These are phyloP conservation scores for Paramecium biaurelia DNA, from an alignment of 73 alveolate genomes.

Conservation along the genomic window DNA sequence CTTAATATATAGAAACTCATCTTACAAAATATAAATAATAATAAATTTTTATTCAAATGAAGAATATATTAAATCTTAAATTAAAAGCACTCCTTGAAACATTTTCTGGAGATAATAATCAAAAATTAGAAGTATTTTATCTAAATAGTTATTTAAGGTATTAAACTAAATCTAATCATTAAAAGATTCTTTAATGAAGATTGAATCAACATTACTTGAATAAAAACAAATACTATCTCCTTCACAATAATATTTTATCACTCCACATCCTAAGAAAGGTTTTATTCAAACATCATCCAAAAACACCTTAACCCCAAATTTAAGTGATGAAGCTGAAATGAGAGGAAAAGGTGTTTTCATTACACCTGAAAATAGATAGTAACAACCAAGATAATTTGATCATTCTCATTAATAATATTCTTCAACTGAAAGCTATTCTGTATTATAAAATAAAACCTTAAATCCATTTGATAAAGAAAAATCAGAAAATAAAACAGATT, in stretches of 20 bases:
- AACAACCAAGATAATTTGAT: conserved; percentile 31
- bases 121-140: neutral
- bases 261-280: conserved; percentile 31
- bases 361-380: conserved; percentile 7
- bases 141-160: neutral
- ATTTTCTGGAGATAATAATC: neutral
- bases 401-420: conserved; percentile 14
- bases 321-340: conserved; percentile 38
- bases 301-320: neutral
- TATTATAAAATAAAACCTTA: neutral
- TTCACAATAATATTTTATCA: neutral
- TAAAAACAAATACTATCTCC: neutral
- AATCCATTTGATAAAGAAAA: conserved; percentile 28
- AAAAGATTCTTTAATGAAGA: neutral
- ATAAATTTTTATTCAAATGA: conserved; percentile 11
- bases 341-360: conserved; percentile 13
- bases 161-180: neutral
- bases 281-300: neutral
- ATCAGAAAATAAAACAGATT: neutral
- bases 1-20: neutral
- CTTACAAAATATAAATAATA: neutral
- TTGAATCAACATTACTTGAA: neutral
- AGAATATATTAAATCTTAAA: neutral
- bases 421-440: neutral
- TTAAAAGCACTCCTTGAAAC: conserved; percentile 6